phyloP scores from a whole-genome alignment of 352 stramenopile species.

The Pythium phragmiticola region DNA sequence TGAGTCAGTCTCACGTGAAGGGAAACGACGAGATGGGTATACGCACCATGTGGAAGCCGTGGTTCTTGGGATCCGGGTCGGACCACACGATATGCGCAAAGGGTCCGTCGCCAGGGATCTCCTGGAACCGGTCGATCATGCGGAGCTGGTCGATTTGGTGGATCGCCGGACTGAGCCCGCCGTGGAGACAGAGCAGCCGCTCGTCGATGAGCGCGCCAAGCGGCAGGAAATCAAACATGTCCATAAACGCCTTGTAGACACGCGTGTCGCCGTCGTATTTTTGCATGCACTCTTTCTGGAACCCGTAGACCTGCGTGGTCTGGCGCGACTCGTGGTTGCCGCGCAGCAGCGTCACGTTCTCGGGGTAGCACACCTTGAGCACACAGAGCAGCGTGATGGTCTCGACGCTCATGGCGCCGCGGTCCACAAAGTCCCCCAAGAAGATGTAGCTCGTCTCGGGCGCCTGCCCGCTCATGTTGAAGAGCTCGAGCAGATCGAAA shows the following conservation, averaged over 20 bases:
- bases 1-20: neutral
- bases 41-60: conserved; percentile 30
- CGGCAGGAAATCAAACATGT: conserved; percentile 87
- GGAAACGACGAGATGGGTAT: neutral
- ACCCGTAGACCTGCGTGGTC: conserved; percentile 65
- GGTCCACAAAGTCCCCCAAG: conserved; percentile 90
- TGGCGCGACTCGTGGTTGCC: conserved; percentile 69
- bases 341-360: conserved; percentile 81
- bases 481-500: conserved; percentile 88
- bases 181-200: conserved; percentile 89
- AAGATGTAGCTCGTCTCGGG: conserved; percentile 91
- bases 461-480: conserved; percentile 83
- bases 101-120: conserved; percentile 83
- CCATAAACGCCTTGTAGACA: conserved; percentile 91
- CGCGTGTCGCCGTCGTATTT: conserved; percentile 82
- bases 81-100: conserved; percentile 90
- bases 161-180: conserved; percentile 84
- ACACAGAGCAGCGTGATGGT: conserved; percentile 82
- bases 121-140: conserved; percentile 81
- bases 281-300: conserved; percentile 71
- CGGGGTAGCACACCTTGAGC: conserved; percentile 86
- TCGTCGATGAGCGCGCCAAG: conserved; percentile 89
- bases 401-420: conserved; percentile 87
- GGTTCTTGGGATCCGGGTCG: conserved; percentile 62
- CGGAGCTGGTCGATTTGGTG: conserved; percentile 86